Conservation (phyloP, 1,139 yeast genomes). For the Blastobotrys proliferans region DNA sequence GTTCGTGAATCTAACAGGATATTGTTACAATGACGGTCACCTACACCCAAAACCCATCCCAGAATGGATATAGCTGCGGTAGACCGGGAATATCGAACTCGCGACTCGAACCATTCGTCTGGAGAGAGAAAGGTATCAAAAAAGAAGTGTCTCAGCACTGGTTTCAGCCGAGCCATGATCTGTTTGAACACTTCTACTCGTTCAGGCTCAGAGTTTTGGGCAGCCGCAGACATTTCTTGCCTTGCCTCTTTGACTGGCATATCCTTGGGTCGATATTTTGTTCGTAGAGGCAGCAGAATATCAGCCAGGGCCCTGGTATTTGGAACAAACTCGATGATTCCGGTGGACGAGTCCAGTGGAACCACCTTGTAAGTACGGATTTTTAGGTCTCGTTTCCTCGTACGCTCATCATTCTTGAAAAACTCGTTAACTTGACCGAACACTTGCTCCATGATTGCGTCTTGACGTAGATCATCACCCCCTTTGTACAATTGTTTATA, state of each 20-base stretch:
- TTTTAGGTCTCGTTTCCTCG: conserved; percentile 52
- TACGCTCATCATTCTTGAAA: conserved; percentile 51
- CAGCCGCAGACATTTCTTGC: conserved; percentile 56
- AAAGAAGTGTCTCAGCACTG: conserved; percentile 69
- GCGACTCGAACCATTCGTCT: conserved; percentile 66
- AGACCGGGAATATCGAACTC: conserved; percentile 68
- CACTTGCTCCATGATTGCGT: conserved; percentile 96
- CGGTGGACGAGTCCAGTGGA: conserved; percentile 84
- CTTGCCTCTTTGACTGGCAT: conserved; percentile 58
- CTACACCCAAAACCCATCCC: conserved; percentile 84
- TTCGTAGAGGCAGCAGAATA: conserved; percentile 57
- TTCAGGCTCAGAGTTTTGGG: conserved; percentile 43
- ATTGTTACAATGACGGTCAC: conserved; percentile 93
- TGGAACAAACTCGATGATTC: conserved; percentile 85
- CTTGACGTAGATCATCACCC: conserved; percentile 89
- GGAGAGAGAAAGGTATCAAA: conserved; percentile 52
- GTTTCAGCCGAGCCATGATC: conserved; percentile 53
- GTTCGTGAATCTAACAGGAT: conserved; percentile 69
- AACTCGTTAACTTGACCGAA: conserved; percentile 81
- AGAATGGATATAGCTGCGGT: conserved; percentile 82
- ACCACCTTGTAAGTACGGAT: conserved; percentile 85
- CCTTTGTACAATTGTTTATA: conserved; percentile 70
- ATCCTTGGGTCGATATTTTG: conserved; percentile 40
- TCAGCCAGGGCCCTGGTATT: conserved; percentile 71
- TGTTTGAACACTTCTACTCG: conserved; percentile 49